Evolutionary conservation across 495 filamentous ascomycete species (phyloP).

Genomic region (Opeltia flavorubescens): DNA sequence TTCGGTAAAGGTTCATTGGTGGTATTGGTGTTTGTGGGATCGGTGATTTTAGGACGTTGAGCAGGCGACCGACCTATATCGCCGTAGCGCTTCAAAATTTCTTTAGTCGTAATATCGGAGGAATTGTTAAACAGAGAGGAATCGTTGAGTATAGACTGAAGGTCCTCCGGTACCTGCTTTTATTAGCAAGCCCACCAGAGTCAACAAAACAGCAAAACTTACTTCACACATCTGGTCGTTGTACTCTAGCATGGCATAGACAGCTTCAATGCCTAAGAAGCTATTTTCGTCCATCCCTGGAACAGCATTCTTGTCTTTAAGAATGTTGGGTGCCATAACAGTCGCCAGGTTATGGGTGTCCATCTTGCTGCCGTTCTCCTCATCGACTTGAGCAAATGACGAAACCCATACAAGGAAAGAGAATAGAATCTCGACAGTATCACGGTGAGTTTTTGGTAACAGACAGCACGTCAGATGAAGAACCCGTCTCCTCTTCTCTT

Average conservation of each 20-base stretch:
- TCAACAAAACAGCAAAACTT: conserved; percentile 25
- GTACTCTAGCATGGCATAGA: conserved; percentile 75
- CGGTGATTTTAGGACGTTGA: conserved; percentile 40
- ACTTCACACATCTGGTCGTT: conserved; percentile 97
- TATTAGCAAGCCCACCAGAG: conserved; percentile 15
- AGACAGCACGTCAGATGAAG: conserved; percentile 89
- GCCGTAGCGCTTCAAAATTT: conserved; percentile 82
- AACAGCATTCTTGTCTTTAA: conserved; percentile 53
- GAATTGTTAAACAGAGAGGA: conserved; percentile 63
- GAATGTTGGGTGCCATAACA: conserved; percentile 94
- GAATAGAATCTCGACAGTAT: conserved; percentile 90
- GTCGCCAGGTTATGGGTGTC: conserved; percentile 96
- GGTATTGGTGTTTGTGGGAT: conserved; percentile 30
- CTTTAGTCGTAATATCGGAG: conserved; percentile 86
- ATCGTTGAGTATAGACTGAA: conserved; percentile 75
- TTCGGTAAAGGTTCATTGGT: conserved; percentile 22
- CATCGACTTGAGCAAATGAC: conserved; percentile 93
- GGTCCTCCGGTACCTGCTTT: conserved; percentile 74
- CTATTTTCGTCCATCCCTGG: conserved; percentile 66
- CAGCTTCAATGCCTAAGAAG: conserved; percentile 83
- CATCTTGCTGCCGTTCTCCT: conserved; percentile 90
- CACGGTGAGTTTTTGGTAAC: conserved; percentile 81
- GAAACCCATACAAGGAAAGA: conserved; percentile 96
- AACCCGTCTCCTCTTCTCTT: conserved; percentile 67
- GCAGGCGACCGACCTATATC: conserved; percentile 52